Percentiles rank a stretch among this genome's conserved stretches.
phyloP scores from a whole-genome alignment of 1,139 yeast species.

The Blastobotrys indianensis region DNA sequence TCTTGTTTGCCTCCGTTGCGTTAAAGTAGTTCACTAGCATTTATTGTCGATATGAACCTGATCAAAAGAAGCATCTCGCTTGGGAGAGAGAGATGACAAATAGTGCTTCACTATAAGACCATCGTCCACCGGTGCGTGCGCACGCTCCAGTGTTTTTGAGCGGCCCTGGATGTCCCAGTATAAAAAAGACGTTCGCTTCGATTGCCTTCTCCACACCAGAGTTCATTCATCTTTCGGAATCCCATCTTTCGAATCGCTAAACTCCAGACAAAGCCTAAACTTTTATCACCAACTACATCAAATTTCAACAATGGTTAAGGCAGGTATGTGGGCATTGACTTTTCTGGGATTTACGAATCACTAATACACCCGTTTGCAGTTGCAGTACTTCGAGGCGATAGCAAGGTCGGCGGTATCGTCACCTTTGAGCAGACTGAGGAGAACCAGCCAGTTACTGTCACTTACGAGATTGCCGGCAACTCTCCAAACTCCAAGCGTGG shows the following conservation, averaged over 20 bases:
- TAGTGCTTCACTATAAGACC: no score
- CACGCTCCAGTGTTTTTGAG: no score
- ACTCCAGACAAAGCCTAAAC: neutral
- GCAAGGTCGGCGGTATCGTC: constrained; percentile 81
- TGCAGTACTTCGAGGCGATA: constrained; percentile 94
- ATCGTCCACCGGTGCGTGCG: no score
- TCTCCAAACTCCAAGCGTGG: constrained; percentile 86
- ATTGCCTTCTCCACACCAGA: no score
- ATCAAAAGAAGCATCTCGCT: no score
- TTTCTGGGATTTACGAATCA: constrained; percentile 5
- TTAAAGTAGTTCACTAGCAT: no score
- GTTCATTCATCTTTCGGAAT: neutral
- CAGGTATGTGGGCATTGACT: constrained; percentile 25
- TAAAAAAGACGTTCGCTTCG: no score
- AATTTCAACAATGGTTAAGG: constrained; percentile 30
- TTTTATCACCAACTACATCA: neutral
- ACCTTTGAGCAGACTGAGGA: constrained; percentile 77
- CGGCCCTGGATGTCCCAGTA: no score
- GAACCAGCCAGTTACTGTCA: constrained; percentile 71
- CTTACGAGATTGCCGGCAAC: constrained; percentile 86
- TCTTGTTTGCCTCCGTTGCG: no score
- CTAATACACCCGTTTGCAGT: constrained; percentile 40
- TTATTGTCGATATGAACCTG: no score
- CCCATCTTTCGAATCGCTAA: neutral
- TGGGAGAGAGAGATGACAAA: no score